Base-by-base conservation (phyloP, 352 stramenopile species). In the Plasmopara viticola region DNA sequence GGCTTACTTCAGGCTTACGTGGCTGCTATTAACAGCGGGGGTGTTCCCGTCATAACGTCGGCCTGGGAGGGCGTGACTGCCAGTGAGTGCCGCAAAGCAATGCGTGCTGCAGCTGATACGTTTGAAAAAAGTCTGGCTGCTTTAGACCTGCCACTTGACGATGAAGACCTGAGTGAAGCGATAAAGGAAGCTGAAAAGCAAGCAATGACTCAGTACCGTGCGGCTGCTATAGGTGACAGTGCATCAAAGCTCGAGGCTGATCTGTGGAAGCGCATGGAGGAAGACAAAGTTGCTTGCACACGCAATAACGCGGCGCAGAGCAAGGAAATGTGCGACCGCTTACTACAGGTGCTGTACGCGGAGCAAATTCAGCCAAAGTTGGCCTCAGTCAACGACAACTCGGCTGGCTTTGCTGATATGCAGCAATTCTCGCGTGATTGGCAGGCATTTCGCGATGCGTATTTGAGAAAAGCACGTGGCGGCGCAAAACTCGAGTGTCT, bases 61-160 rank as follows among this genome's bases (percentile, higher is more conserved):
- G 86, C 86, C 10, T 95, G 86, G 86, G 80, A 94, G 47, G 78
- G 78, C 14, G 82, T 95, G 31, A 90, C 82, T 29, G 75, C 72
- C 2, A 88, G 73, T 44, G 82, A 95, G 56, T 90, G 78, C 54
- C 76, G 78, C 28, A 91, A 93, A 57, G 83, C 82, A 7, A 78
- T 88, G 58, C 70, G 59, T 29, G 63, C 43, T 4, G 72, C 80
- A 38, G 65, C 77, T 31, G 82, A 89, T 7, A 42, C 58, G 20
- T 92, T 91, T 65, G 83, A 85, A 49, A 80, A 75, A 18, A 57
- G 60, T 43, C 60, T 91, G 43, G 48, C 51, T 29, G 69, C 85
- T 20, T 44, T 89, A 6, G 73, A 89, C 10, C 50, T 91, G 34
- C 79, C 84, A 4, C 60, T 94, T 12, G 80, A 90, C 48, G 64